Percentiles rank a stretch among this genome's conserved stretches.
Evolutionary conservation across 441 rosid genomes (phyloP).

Genomic region (Erodium texanum): DNA sequence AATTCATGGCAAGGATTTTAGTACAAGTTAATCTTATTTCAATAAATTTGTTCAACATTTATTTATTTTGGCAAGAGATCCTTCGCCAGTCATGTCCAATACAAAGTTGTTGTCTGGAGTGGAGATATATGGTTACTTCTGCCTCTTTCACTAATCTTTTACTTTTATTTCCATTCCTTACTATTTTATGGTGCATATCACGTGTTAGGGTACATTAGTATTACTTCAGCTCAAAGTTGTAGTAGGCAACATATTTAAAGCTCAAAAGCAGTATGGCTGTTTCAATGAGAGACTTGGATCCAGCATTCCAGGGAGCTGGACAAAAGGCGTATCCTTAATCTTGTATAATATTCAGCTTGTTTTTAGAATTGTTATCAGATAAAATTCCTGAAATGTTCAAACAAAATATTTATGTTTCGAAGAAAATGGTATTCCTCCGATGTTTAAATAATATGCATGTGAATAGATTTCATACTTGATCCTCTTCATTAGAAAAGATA

Average conservation of each 20-base stretch:
- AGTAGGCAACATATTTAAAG: slow-evolving; percentile 23
- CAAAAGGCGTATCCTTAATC: slow-evolving; percentile 80
- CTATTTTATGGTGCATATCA: slow-evolving; percentile 8
- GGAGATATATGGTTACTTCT: slow-evolving; percentile 8
- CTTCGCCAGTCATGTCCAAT: slow-evolving; percentile 4
- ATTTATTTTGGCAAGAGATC: background rate
- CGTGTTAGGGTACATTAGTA: slow-evolving; percentile 34
- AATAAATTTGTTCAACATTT: background rate
- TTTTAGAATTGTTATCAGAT: background rate
- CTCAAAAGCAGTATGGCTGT: slow-evolving; percentile 45
- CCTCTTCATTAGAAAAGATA: background rate
- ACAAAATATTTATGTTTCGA: background rate
- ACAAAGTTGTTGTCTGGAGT: background rate
- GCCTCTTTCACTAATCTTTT: slow-evolving; percentile 3
- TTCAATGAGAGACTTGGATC: slow-evolving; percentile 71
- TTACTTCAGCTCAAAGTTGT: slow-evolving; percentile 15
- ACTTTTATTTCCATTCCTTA: slow-evolving; percentile 4
- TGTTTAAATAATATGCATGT: background rate
- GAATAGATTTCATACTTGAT: background rate
- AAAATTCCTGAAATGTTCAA: slow-evolving; percentile 26
- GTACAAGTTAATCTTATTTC: background rate
- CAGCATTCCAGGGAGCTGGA: slow-evolving; percentile 95
- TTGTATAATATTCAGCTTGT: slow-evolving; percentile 4
- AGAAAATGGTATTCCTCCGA: background rate
- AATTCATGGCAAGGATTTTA: background rate